phyloP scores from a whole-genome alignment of 805 yeast species.

The Kodamaea kaohsiungensis region DNA sequence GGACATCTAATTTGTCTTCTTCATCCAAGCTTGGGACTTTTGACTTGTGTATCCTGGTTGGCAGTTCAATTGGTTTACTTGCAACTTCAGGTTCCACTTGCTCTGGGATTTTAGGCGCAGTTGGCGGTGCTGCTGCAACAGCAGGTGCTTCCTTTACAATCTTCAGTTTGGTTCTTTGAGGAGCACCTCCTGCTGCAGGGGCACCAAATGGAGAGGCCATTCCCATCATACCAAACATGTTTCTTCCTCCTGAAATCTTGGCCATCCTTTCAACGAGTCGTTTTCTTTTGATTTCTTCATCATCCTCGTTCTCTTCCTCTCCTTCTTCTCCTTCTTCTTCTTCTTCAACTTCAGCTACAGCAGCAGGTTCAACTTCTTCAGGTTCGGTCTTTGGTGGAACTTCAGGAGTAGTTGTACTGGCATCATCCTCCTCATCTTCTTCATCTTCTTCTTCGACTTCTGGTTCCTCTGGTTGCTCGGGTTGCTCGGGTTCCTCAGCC shows the following conservation, averaged over 20 bases:
- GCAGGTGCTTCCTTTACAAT: neutral
- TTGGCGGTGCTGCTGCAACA: neutral
- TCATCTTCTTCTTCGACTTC: constrained; percentile 16
- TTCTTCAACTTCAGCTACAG: constrained; percentile 27
- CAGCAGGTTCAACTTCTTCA: constrained; percentile 18
- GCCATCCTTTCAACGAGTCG: constrained; percentile 93
- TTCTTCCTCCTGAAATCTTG: constrained; percentile 84
- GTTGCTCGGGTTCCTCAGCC: neutral
- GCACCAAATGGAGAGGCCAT: constrained; percentile 43
- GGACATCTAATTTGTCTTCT: neutral
- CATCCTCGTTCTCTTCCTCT: constrained; percentile 64
- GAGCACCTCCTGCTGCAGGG: constrained; percentile 11
- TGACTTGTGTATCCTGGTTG: neutral
- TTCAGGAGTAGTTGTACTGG: neutral
- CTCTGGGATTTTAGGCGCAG: constrained; percentile 4
- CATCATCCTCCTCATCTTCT: constrained; percentile 10
- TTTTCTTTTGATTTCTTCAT: constrained; percentile 72
- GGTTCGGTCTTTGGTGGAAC: neutral
- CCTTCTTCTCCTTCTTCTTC: constrained; percentile 53
- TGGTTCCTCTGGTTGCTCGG: constrained; percentile 9
- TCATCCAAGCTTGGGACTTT: neutral
- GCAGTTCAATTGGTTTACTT: neutral
- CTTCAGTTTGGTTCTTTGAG: constrained; percentile 9
- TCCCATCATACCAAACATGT: constrained; percentile 75
- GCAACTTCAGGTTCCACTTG: neutral